Percentiles rank a stretch among this genome's conserved stretches.
These are phyloP conservation scores for Zizania palustris DNA, from an alignment of 202 grass and related monocot species.

Conservation along the genomic window DNA sequence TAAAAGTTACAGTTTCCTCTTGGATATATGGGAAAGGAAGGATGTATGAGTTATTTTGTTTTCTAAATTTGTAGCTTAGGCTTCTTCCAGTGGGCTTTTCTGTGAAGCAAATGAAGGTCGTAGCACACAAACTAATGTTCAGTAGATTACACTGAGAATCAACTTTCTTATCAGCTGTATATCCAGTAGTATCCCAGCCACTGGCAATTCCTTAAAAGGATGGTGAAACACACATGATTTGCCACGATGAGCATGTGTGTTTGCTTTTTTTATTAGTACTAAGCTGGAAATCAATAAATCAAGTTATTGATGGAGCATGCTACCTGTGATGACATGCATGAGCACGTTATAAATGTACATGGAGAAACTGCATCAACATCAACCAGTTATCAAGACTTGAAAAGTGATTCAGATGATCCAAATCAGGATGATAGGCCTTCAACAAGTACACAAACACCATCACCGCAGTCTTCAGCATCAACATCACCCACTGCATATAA, in stretches of 20 bases:
- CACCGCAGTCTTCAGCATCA: constrained; percentile 62
- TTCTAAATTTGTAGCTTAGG: constrained; percentile 47
- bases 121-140: constrained; percentile 15
- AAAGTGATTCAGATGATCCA: constrained; percentile 59
- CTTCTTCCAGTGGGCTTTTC: constrained; percentile 1
- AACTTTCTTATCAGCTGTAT: constrained; percentile 24
- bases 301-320: constrained; percentile 58
- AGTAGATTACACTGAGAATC: constrained; percentile 28
- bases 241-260: constrained; percentile 16
- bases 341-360: constrained; percentile 63
- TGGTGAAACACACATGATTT: constrained; percentile 24
- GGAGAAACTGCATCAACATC: constrained; percentile 62
- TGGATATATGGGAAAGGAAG: constrained; percentile 2
- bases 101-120: constrained; percentile 40
- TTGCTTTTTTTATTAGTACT: constrained; percentile 32
- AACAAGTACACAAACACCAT: constrained; percentile 53
- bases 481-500: constrained; percentile 53
- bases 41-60: constrained; percentile 41
- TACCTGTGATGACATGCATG: constrained; percentile 46
- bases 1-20: not conserved
- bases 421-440: constrained; percentile 57
- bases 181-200: not conserved
- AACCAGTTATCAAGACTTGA: constrained; percentile 51
- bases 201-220: constrained; percentile 26
- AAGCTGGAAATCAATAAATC: constrained; percentile 39